These are phyloP conservation scores for Dactylellina parvicollis DNA, from an alignment of 2,329 filamentous ascomycete genomes.

Conservation along the genomic window DNA sequence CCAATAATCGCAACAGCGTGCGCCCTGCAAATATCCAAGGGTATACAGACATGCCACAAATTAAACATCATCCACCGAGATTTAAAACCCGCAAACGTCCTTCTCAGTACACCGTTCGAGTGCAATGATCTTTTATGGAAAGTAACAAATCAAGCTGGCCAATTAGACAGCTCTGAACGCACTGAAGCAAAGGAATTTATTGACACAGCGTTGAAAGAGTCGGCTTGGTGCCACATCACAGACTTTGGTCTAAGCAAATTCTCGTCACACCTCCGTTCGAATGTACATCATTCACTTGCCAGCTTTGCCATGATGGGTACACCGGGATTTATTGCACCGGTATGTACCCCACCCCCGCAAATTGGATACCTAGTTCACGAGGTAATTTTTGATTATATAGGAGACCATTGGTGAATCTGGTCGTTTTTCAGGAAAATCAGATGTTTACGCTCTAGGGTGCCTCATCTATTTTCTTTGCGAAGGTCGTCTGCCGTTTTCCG, in stretches of 20 bases:
- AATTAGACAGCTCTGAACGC: not conserved
- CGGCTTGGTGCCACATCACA: not conserved
- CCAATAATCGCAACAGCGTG: not conserved
- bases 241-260: not conserved
- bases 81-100: constrained; percentile 89
- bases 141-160: not conserved
- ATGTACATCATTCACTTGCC: not conserved
- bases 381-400: not conserved
- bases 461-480: not conserved
- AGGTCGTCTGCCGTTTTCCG: not conserved
- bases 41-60: not conserved
- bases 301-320: not conserved
- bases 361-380: not conserved
- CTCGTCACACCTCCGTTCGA: not conserved
- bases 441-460: not conserved
- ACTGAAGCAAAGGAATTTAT: not conserved
- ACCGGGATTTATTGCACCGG: not conserved
- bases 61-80: constrained; percentile 81
- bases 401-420: not conserved
- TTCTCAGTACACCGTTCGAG: not conserved
- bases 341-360: not conserved
- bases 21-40: not conserved
- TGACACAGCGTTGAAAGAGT: not conserved
- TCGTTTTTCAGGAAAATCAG: not conserved
- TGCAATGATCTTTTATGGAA: not conserved